Base-by-base conservation (phyloP, 1,139 yeast genomes). In the Nakaseomyces nivariensis region DNA sequence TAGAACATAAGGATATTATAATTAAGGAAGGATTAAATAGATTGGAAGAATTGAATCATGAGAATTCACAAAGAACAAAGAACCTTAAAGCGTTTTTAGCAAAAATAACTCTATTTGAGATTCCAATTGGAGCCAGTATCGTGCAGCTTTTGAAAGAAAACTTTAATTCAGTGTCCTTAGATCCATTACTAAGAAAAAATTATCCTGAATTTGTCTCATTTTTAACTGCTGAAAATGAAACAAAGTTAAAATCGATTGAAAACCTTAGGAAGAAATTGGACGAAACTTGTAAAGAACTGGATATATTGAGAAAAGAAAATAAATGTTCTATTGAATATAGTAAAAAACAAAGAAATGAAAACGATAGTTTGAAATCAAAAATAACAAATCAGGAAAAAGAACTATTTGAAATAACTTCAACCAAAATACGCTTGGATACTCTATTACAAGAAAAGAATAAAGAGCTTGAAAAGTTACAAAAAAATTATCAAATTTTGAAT, bases 141-240 rank as follows among this genome's bases (percentile, higher is more conserved):
- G 10, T 37, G 10, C 26, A 48, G 7, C 9, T 17, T 27, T n/a
- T 29, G 5, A 17, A 9, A 26, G 24, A 25, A 24, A 38, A 38
- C 4, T 5, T 5, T 2, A 25, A 25, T 7, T 5, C 5, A 9
- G 4, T 4, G 7, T 38, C 31, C 1, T 34, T 46, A 9, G 47
- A 46, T 29, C 27, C 17, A 4, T 10, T 37, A 9, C 37, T 48
- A 10, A 31, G 13, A 6, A 32, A 9, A 24, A 11, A 13, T 6
- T 26, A 32, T 37, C 11, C 41, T 8, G 46, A 45, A 22, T 24
- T 48, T 13, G 17, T 37, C 6, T 48, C 46, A 10, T 48, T 45
- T 24, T 9, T 25, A 17, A 24, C 42, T 4, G 25, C 7, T 36
- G 38, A 36, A 13, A 24, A 17, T 6, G 4, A 17, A 17, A 10